Percentiles rank a stretch among this genome's conserved stretches.
Conservation (phyloP, 805 yeast species). For the Barnettozyma pratensis region DNA sequence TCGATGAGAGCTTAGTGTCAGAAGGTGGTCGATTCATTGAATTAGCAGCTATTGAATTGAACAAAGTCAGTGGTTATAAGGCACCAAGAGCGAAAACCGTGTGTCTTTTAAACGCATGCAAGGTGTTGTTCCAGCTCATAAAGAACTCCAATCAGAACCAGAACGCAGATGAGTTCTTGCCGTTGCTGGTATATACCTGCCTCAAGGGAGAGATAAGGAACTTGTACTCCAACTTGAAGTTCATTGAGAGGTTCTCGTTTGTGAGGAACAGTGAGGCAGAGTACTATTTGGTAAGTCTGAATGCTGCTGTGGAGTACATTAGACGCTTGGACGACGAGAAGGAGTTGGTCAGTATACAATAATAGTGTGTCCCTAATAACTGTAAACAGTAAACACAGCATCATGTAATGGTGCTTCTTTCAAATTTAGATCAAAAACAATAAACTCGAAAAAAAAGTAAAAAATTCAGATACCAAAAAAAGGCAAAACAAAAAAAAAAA, state of each 20-base stretch:
- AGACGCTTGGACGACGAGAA: conserved; percentile 38
- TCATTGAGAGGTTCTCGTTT: conserved; percentile 80
- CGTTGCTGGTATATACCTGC: conserved; percentile 75
- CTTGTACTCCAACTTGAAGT: conserved; percentile 73
- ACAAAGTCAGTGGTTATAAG: conserved; percentile 73
- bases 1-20: conserved; percentile 46
- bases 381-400: too few relatives aligned
- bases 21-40: conserved; percentile 49
- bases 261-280: conserved; percentile 83
- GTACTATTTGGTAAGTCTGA: conserved; percentile 84
- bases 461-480: neutral
- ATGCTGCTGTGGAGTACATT: conserved; percentile 82
- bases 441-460: too few relatives aligned
- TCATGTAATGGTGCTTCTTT: too few relatives aligned
- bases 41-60: conserved; percentile 69
- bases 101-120: conserved; percentile 86
- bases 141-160: conserved; percentile 59
- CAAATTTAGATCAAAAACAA: too few relatives aligned
- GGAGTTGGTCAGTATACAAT: neutral
- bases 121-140: conserved; percentile 83
- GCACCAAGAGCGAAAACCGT: conserved; percentile 95
- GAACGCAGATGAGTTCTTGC: conserved; percentile 94
- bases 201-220: conserved; percentile 60
- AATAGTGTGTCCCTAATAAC: too few relatives aligned
- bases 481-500: neutral